Conservation (phyloP, 1,284 basidiomycete species). For the Cystobasidiaceae sp. region DNA sequence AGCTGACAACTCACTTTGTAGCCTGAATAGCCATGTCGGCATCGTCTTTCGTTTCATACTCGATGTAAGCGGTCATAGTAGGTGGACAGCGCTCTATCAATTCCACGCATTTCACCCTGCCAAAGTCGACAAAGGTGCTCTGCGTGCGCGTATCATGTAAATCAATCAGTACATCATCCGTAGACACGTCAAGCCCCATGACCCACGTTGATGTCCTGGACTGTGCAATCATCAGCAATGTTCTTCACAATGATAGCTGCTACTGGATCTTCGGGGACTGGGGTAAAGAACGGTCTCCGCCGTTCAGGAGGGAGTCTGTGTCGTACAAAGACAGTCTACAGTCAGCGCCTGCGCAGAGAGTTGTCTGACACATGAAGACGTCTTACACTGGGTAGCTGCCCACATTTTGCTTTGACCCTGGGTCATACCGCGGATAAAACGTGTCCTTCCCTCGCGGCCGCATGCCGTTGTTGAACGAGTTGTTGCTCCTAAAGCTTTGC, state of each 20-base stretch:
- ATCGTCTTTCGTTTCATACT: constrained; percentile 13
- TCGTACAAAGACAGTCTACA: not conserved
- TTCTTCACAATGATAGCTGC: constrained; percentile 5
- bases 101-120: constrained; percentile 11
- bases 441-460: not conserved
- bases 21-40: constrained; percentile 6
- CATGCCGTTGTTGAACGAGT: not conserved
- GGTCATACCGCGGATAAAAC: constrained; percentile 19
- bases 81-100: constrained; percentile 12
- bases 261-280: constrained; percentile 20
- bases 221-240: constrained; percentile 3
- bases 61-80: not conserved
- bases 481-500: constrained; percentile 2
- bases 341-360: not conserved
- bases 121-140: constrained; percentile 16
- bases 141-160: not conserved
- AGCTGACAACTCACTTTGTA: not conserved
- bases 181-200: not conserved
- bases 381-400: constrained; percentile 17
- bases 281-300: constrained; percentile 26
- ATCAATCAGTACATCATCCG: not conserved
- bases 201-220: constrained; percentile 15
- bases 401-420: constrained; percentile 1
- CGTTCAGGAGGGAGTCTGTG: constrained; percentile 8
- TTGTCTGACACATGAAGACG: not conserved